A percentile compares a stretch with the other conserved stretches of the same genome.
phyloP scores from a whole-genome alignment of 2,329 filamentous ascomycete genomes.

The Seiridium cupressi region DNA sequence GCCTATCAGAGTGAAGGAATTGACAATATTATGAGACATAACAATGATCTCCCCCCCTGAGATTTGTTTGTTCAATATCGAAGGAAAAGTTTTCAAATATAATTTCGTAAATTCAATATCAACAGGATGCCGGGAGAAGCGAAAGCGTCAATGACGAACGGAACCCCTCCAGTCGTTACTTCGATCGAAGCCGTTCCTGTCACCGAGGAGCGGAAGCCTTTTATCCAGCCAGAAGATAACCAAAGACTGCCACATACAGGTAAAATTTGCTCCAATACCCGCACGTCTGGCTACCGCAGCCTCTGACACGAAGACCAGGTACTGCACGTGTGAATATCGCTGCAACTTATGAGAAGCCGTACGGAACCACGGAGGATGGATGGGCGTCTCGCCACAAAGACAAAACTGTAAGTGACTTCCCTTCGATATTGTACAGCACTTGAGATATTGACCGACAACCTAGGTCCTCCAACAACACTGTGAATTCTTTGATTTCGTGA shows the following conservation, averaged over 20 bases:
- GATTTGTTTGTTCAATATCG: no score
- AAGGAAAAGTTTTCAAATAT: no score
- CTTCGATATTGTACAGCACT: background rate
- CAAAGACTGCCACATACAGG: conserved; percentile 23
- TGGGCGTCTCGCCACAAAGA: conserved; percentile 29
- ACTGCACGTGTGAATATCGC: conserved; percentile 33
- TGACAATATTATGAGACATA: no score
- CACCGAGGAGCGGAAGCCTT: conserved; percentile 25
- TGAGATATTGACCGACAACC: background rate
- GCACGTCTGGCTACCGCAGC: background rate
- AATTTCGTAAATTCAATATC: no score
- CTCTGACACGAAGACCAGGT: conserved; percentile 15
- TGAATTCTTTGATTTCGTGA: conserved; percentile 44
- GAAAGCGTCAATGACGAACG: background rate
- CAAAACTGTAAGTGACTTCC: conserved; percentile 23
- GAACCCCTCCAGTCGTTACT: conserved; percentile 11
- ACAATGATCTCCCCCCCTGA: no score
- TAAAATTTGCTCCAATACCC: conserved; percentile 6
- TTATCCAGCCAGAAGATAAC: conserved; percentile 25
- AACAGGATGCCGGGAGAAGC: background rate
- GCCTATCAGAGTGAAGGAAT: no score
- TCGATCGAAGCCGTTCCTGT: conserved; percentile 20
- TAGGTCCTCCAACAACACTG: conserved; percentile 51
- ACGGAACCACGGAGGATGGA: conserved; percentile 29
- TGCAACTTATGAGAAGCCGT: conserved; percentile 29